A percentile compares a stretch with the other conserved stretches of the same genome.
These are phyloP conservation scores for Myriosclerotinia curreyana DNA, from an alignment of 2,329 filamentous ascomycete genomes.

Conservation along the genomic window DNA sequence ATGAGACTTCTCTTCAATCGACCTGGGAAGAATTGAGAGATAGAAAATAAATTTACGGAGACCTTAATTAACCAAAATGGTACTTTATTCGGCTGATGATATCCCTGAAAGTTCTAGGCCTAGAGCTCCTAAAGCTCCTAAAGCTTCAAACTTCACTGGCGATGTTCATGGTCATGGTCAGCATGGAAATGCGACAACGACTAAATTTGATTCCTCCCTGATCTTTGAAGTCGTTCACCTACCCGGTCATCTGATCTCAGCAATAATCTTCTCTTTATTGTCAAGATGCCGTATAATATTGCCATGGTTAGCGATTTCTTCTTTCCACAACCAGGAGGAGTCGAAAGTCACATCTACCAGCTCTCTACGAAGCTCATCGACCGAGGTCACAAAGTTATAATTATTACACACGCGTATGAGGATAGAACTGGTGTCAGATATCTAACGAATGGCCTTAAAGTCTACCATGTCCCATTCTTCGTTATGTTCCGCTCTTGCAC, in stretches of 20 bases:
- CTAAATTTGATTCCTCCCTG: not conserved
- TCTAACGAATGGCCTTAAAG: slow-evolving; percentile 95
- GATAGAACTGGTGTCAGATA: slow-evolving; percentile 90
- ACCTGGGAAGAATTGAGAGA: not conserved
- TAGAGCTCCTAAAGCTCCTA: not conserved
- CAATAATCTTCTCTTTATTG: not conserved
- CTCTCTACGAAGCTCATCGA: slow-evolving; percentile 94
- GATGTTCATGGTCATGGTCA: not conserved
- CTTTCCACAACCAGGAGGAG: slow-evolving; percentile 93
- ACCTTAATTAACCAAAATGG: slow-evolving; percentile 3
- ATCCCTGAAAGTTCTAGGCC: not conserved
- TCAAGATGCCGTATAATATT: slow-evolving; percentile 56
- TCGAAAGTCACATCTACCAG: slow-evolving; percentile 99
- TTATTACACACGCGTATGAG: slow-evolving; percentile 93
- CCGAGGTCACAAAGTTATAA: slow-evolving; percentile 94
- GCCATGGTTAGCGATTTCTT: slow-evolving; percentile 99
- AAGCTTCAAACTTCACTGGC: not conserved
- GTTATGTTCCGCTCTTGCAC: slow-evolving; percentile 92
- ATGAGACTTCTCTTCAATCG: not conserved
- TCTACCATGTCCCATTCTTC: slow-evolving; percentile 95
- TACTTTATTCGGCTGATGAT: not conserved
- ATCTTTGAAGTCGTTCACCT: not conserved
- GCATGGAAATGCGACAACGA: not conserved
- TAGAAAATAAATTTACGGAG: slow-evolving; percentile 24
- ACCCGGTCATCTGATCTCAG: not conserved